Evolutionary conservation across 148 eudicot genomes (phyloP).

Genomic region (Cornus suecica): DNA sequence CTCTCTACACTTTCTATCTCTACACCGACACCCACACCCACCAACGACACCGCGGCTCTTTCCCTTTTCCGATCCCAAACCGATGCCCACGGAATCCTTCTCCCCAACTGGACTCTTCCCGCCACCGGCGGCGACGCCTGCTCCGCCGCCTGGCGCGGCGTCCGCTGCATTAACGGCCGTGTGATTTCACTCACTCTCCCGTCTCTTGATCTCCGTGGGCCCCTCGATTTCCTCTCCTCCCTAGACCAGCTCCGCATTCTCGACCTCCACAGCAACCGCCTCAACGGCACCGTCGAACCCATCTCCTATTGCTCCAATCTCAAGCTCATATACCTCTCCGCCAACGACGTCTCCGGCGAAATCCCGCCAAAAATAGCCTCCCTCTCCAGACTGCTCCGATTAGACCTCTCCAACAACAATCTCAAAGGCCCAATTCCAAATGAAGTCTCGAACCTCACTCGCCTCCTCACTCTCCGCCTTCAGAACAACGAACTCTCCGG

Average conservation of each 20-base stretch:
- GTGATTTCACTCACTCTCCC: constrained; percentile 62
- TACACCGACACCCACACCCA: constrained; percentile 22
- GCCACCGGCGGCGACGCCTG: constrained; percentile 46
- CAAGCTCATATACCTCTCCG: constrained; percentile 66
- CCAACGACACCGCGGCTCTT: constrained; percentile 70
- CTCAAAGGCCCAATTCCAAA: constrained; percentile 55
- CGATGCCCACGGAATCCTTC: constrained; percentile 74
- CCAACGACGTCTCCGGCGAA: constrained; percentile 72
- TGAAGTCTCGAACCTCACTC: constrained; percentile 37
- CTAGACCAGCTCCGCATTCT: constrained; percentile 75
- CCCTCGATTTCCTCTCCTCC: constrained; percentile 55
- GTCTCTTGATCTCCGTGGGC: constrained; percentile 72
- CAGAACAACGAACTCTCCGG: constrained; percentile 78
- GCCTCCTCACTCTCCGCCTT: constrained; percentile 58
- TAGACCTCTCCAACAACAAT: constrained; percentile 78
- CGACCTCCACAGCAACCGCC: constrained; percentile 78
- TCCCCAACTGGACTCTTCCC: constrained; percentile 70
- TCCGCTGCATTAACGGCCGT: constrained; percentile 50
- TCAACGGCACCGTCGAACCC: constrained; percentile 63
- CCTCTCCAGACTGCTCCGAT: constrained; percentile 52
- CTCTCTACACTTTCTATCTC: constrained; percentile 22
- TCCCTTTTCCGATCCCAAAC: constrained; percentile 62
- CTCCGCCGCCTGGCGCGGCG: constrained; percentile 62
- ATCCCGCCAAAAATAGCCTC: constrained; percentile 42
- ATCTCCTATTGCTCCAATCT: constrained; percentile 46